Evolutionary conservation across 177 flowering plant genomes (phyloP), one percentile per base, ranked within the genome.

Genomic region (Telopea speciosissima): DNA sequence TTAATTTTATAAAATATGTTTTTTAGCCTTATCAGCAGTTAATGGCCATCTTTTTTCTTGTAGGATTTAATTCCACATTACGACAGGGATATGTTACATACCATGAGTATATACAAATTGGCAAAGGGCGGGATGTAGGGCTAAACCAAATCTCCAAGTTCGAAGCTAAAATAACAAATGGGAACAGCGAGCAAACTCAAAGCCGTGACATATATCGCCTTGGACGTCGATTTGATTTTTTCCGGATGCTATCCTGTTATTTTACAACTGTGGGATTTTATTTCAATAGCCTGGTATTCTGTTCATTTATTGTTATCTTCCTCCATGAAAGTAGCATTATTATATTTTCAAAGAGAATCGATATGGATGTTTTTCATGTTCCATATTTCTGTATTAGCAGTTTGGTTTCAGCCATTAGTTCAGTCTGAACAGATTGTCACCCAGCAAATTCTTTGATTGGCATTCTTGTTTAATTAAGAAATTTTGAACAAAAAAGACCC

Each of bases 121-220:
- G 99, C 25, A 95, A 95, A 83, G 99, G 99, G 33, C 92, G 99
- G 68, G 99, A 95, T 77, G 97, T 95, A n/a, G 94, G 99, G 68
- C 90, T 95, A 19, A 95, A 89, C 72, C 94, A 87, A 79, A 92
- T 95, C 31, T 88, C 99, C 0, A 87, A 86, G 77, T 95, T 95
- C 80, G 99, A 95, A 82, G 99, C 99, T 74, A 95, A 95, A 86
- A 84, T 92, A 59, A 89, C 97, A 60, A 90, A 90, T 81, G 99
- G 99, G 31, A 95, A 95, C 76, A 90, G 97, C 76, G 99, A 95
- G 73, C 99, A 95, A 77, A 89, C 97, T 54, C 49, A 92, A 45
- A 90, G 97, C 78, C 93, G 99, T 67, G 99, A 95, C 73, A 81
- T 95, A 66, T 83, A 85, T 81, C 92, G 97, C 60, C 93, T 95